Percentiles rank a stretch among this genome's conserved stretches.
Evolutionary conservation across 2,329 filamentous ascomycete genomes (phyloP).

Genomic region (Aspergillus uvarum): DNA sequence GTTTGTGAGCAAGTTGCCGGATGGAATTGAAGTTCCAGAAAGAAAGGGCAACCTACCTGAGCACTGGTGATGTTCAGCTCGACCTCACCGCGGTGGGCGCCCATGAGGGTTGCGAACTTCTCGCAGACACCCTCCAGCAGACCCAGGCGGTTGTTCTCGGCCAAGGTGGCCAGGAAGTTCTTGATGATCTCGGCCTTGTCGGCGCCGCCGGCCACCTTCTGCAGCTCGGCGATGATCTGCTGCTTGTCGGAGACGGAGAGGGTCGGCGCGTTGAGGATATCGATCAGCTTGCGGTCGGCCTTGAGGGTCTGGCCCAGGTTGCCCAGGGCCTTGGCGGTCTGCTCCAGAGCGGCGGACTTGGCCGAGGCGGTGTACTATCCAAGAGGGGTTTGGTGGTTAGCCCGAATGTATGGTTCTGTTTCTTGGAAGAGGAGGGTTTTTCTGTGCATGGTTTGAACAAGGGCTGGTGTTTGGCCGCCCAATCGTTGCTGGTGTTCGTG

Average conservation of each 20-base stretch:
- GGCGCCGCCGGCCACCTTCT: conserved; percentile 72
- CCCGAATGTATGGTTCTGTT: not conserved
- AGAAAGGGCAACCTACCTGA: conserved; percentile 56
- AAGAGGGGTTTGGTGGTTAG: not conserved
- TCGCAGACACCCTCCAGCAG: conserved; percentile 77
- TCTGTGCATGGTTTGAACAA: too few species aligned
- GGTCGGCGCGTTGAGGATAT: conserved; percentile 77
- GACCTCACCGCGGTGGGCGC: conserved; percentile 86
- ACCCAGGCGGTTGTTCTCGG: conserved; percentile 93
- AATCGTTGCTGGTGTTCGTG: too few species aligned
- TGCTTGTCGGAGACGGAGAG: conserved; percentile 78
- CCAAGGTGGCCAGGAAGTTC: conserved; percentile 88
- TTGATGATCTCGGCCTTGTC: conserved; percentile 79
- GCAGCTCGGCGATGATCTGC: conserved; percentile 80
- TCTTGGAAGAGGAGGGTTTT: too few species aligned
- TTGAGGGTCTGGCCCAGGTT: conserved; percentile 70
- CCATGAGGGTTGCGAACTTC: conserved; percentile 86
- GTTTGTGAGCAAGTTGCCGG: not conserved
- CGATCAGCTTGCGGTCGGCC: conserved; percentile 77
- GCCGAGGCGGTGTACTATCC: conserved; percentile 88
- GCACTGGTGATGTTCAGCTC: conserved; percentile 91
- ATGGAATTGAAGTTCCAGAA: too few species aligned
- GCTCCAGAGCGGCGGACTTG: conserved; percentile 83
- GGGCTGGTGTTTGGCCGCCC: too few species aligned
- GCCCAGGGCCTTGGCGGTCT: conserved; percentile 75